Evolutionary conservation across 495 filamentous ascomycete genomes (phyloP), one percentile per base, ranked within the genome.

Genomic region (Aspergillus olivimuriae): DNA sequence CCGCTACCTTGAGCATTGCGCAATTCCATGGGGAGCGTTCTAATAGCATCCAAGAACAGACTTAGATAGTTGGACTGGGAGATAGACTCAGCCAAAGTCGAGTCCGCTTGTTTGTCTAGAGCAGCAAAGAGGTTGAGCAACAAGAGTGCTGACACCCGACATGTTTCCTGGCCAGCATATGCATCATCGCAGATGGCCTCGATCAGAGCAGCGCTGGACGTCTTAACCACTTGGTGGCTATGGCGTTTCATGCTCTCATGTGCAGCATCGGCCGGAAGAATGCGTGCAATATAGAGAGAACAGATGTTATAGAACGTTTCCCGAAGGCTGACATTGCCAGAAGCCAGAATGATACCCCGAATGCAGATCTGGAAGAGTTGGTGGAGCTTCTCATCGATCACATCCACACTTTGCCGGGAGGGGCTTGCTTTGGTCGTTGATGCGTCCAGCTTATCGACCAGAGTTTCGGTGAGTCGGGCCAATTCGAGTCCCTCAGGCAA

Each of bases 161-260:
- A 92, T 17, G 73, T 74, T 16, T 84, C 78, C 58, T 90, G 83
- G 14, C 88, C 88, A 46, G 80, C 80, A 60, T 89, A 88, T 40
- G 89, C 92, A 70, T 99, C 92, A 60, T 97, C 91, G 58, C 89
- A 96, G 44, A 95, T 74, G 11, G 86, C 79, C 55, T 92, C 87
- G 37, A 97, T 74, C 6, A 95, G 69, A 42, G 80, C 75, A 47
- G 87, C 82, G 40, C 92, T 89, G 24, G 83, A 76, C 14, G 77
- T 63, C 50, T 84, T 89, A 52, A 97, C 76, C 2, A 84, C 81
- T 46, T 82, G 84, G 41, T 84, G 78, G 31, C 77, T 85, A 49
- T 87, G 82, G 34, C 75, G 71, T 34, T 73, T 70, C 4, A 72
- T 68, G 19, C 41, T 58, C 9, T 63, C 56, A 34, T 69, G 58